These are phyloP conservation scores for Entonaema liquescens DNA, from an alignment of 495 filamentous ascomycete species.

Conservation along the genomic window DNA sequence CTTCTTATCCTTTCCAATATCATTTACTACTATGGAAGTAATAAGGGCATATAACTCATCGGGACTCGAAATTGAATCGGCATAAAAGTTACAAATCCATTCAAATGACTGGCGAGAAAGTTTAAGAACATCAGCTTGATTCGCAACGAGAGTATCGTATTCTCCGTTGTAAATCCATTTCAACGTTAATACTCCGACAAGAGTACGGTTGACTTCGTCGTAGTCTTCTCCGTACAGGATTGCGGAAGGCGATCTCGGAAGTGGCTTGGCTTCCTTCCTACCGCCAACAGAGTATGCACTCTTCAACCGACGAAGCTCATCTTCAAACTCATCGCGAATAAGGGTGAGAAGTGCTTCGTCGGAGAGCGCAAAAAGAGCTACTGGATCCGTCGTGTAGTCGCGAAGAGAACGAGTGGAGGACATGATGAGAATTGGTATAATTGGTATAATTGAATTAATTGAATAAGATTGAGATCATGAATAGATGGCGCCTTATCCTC, in stretches of 20 bases:
- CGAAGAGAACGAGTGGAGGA: neutral
- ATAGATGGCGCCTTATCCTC: no score
- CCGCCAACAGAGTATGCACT: conserved; percentile 32
- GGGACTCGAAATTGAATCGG: conserved; percentile 1
- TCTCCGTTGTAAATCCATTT: conserved; percentile 48
- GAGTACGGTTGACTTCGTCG: conserved; percentile 51
- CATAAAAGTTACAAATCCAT: conserved; percentile 26
- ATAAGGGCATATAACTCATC: conserved; percentile 48
- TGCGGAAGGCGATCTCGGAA: conserved; percentile 40
- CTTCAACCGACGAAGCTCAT: conserved; percentile 36
- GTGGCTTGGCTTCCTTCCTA: conserved; percentile 1
- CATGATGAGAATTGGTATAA: conserved; percentile 3
- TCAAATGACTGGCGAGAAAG: conserved; percentile 39
- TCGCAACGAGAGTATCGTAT: conserved; percentile 42
- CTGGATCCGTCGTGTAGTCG: neutral
- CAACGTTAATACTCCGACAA: conserved; percentile 45
- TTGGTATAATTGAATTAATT: no score
- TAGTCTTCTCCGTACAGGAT: conserved; percentile 43
- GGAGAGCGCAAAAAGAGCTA: conserved; percentile 20
- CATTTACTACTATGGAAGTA: conserved; percentile 51
- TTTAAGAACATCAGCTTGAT: conserved; percentile 35
- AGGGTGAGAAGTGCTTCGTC: conserved; percentile 30
- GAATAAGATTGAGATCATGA: no score
- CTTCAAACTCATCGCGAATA: conserved; percentile 17
- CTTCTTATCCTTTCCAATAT: conserved; percentile 51